Evolutionary conservation across 768 basidiomycete species (phyloP), one percentile per base, ranked within the genome.

Genomic region (Baorangia bicolor): DNA sequence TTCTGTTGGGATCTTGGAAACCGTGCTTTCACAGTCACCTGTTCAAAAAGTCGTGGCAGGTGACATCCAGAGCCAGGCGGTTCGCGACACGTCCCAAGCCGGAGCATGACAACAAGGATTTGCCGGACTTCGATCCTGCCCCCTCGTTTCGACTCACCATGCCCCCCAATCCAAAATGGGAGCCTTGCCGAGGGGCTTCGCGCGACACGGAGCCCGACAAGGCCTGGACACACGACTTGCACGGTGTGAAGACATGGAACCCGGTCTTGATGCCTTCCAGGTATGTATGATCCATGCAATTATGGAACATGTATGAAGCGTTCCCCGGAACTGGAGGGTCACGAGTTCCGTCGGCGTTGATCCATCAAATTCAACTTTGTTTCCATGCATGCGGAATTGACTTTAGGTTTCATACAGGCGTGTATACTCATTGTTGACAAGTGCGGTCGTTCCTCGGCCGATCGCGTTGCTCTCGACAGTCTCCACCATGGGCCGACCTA

Each of bases 391-490:
- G 62, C 53, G 49, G 56, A 23, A 63, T 64, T 63, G 55, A 69
- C 69, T 69, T 49, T 57, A 25, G 30, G 37, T 59, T 53, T 50
- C 41, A 35, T 39, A 34, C 55, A 73, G 74, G 42, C 62, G 67
- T 53, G 62, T 74, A 51, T 85, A 87, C 67, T 73, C 72, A 27
- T 63, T 87, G 52, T 62, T 87, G 62, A 83, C 80, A 11, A 82
- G 81, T 49, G 81, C 80, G 10, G 77, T 88, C 52, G 68, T 82
- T 13, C 88, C 87, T 20, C 78, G 89, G 37, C 87, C 87, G 13
- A 41, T 47, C 48, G 87, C 84, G 2, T 79, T 89, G 57, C 79
- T 88, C 35, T 87, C 86, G 13, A 79, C 85, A 9, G 55, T 84
- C 38, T 81, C 81, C n/a, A 55, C 62, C 5, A 69, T 77, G 51